Percentiles rank a stretch among this genome's conserved stretches.
phyloP scores from a whole-genome alignment of 352 stramenopile species.

The Globisporangium spinosum region DNA sequence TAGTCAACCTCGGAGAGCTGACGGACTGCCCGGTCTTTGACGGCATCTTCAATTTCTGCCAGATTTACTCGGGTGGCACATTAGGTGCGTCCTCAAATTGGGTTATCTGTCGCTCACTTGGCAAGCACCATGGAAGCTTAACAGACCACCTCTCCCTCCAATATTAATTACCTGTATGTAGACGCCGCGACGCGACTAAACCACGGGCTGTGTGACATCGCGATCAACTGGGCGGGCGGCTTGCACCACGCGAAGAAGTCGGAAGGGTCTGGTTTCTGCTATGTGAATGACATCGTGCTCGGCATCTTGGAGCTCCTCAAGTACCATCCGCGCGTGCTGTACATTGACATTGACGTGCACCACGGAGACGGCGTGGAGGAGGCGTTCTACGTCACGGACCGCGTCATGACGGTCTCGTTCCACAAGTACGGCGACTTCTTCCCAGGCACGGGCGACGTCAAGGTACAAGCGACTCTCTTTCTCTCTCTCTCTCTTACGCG shows the following conservation, averaged over 20 bases:
- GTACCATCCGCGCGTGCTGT: constrained; percentile 95
- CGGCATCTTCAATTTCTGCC: constrained; percentile 1
- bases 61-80: constrained; percentile 80
- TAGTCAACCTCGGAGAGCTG: neutral
- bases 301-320: constrained; percentile 98
- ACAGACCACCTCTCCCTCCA: neutral
- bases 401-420: constrained; percentile 97
- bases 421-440: constrained; percentile 99
- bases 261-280: constrained; percentile 98
- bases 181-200: constrained; percentile 97
- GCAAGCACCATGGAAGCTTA: neutral
- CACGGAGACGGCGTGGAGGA: constrained; percentile 99
- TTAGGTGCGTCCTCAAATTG: constrained; percentile 53
- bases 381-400: constrained; percentile 98
- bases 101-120: neutral
- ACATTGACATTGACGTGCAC: constrained; percentile 99
- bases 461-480: constrained; percentile 16
- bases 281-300: constrained; percentile 99
- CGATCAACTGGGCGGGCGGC: constrained; percentile 98
- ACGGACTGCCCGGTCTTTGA: neutral
- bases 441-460: constrained; percentile 91
- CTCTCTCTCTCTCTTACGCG: too few species aligned
- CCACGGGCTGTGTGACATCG: constrained; percentile 94
- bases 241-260: constrained; percentile 99
- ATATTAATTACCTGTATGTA: constrained; percentile 15